These are phyloP conservation scores for Xanthoparmelia taractica DNA, from an alignment of 495 filamentous ascomycete genomes.

Conservation along the genomic window DNA sequence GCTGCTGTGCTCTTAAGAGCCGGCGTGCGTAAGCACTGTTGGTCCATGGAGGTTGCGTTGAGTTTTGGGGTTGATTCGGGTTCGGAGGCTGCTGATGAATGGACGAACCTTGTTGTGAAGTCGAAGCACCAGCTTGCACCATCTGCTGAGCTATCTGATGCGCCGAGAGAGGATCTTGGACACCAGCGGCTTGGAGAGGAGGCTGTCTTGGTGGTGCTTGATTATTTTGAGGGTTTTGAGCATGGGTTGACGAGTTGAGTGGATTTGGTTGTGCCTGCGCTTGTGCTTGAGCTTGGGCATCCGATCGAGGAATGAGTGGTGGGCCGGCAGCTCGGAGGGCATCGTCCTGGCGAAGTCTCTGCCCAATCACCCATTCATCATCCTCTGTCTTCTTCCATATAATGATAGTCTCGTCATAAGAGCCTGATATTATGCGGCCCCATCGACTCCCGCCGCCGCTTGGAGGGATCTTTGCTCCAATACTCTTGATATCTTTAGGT, in stretches of 20 bases:
- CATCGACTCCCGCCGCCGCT: constrained; percentile 81
- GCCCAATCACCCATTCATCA: constrained; percentile 68
- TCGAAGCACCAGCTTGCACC: constrained; percentile 7
- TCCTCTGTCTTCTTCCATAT: constrained; percentile 83
- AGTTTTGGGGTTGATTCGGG: not conserved
- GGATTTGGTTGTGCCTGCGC: constrained; percentile 16
- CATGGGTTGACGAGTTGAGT: constrained; percentile 5
- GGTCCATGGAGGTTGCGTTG: constrained; percentile 1
- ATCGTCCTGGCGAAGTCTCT: constrained; percentile 61
- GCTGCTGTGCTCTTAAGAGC: constrained; percentile 15
- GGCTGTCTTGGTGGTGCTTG: constrained; percentile 14
- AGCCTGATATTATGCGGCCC: constrained; percentile 86
- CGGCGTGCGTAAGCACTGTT: constrained; percentile 1
- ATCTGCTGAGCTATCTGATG: constrained; percentile 22
- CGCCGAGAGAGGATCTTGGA: constrained; percentile 10
- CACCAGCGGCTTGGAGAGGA: not conserved
- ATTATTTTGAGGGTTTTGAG: constrained; percentile 11
- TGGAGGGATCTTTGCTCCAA: constrained; percentile 76
- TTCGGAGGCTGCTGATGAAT: constrained; percentile 1
- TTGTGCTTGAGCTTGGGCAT: constrained; percentile 8
- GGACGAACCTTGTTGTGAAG: not conserved
- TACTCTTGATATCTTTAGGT: constrained; percentile 66
- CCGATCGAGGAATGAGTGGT: constrained; percentile 19
- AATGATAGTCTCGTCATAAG: constrained; percentile 90
- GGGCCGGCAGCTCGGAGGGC: constrained; percentile 42